These are phyloP conservation scores for Candida maltosa DNA, from an alignment of 805 yeast genomes.

Conservation along the genomic window DNA sequence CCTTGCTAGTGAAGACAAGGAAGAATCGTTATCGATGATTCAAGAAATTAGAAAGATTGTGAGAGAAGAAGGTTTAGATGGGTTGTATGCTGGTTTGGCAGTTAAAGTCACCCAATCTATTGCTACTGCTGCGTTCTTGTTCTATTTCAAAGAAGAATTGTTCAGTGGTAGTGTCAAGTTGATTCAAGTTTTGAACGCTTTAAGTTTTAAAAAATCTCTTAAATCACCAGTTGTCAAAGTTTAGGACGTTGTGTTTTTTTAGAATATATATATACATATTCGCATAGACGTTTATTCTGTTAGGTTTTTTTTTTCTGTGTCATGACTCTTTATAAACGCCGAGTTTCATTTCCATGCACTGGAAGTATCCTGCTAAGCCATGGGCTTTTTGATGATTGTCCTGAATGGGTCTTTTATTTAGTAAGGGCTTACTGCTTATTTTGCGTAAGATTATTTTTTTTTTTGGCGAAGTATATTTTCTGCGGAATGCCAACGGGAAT, in stretches of 20 bases:
- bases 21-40: conserved; percentile 35
- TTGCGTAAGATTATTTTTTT: too few species aligned
- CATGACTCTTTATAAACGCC: too few species aligned
- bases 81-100: conserved; percentile 77
- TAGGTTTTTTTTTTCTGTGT: too few species aligned
- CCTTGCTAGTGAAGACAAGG: conserved; percentile 7
- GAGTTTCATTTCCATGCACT: too few species aligned
- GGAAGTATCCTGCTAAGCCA: too few species aligned
- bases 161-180: conserved; percentile 55
- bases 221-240: neutral
- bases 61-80: conserved; percentile 66
- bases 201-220: conserved; percentile 17
- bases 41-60: conserved; percentile 58
- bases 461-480: too few species aligned
- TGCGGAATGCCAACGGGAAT: too few species aligned
- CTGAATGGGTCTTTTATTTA: too few species aligned
- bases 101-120: conserved; percentile 83
- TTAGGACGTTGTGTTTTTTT: too few species aligned
- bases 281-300: neutral
- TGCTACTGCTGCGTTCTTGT: conserved; percentile 83
- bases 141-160: conserved; percentile 86
- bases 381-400: too few species aligned
- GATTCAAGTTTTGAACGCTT: conserved; percentile 39
- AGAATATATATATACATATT: neutral
- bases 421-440: too few species aligned